Evolutionary conservation across 2,329 filamentous ascomycete genomes (phyloP), one percentile per base, ranked within the genome.

Genomic region (Penicillium sp.): DNA sequence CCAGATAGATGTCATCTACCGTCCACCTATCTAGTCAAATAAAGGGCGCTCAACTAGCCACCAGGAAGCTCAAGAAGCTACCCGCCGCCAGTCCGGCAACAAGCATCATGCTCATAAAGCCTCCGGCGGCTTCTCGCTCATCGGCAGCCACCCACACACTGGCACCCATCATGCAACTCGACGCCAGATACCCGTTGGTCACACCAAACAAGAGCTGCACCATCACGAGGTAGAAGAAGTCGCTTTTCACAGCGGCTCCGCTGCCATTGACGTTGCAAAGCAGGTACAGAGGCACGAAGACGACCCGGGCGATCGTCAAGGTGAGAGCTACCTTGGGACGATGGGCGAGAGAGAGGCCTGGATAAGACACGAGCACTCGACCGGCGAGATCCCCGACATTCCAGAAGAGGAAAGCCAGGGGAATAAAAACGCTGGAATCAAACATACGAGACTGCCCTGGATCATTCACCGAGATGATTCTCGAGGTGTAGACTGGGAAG

Each of bases 101-200:
- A n/a, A 97, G 79, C 66, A 85, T 89, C 54, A 96, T 68, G 3
- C 87, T 86, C 93, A 98, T 97, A 66, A 97, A 97, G 1, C 86
- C 89, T 40, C 91, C 93, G 0, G 90, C 84, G 5, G 89, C 90
- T 72, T 95, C 90, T 32, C 86, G 78, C 73, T 98, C 91, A 8
- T 84, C 82, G 1, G 85, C 81, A 4, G 85, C 84, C 1, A 97
- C 90, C 80, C 84, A 91, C 56, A 87, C 82, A 0, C 80, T 81
- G 0, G 90, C 85, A 1, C 86, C 86, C 81, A 97, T 95, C 90
- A 98, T 97, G 67, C 86, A 89, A 57, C 80, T 86, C 48, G 86
- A 88, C 28, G 87, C 86, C 11, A 98, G 69, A 77, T 86, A 97
- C 1, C 93, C 93, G 64, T 91, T 97, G 8, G 83, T 86, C 34